Conservation (phyloP, 148 eudicot genomes). For the Silene uniflora region DNA sequence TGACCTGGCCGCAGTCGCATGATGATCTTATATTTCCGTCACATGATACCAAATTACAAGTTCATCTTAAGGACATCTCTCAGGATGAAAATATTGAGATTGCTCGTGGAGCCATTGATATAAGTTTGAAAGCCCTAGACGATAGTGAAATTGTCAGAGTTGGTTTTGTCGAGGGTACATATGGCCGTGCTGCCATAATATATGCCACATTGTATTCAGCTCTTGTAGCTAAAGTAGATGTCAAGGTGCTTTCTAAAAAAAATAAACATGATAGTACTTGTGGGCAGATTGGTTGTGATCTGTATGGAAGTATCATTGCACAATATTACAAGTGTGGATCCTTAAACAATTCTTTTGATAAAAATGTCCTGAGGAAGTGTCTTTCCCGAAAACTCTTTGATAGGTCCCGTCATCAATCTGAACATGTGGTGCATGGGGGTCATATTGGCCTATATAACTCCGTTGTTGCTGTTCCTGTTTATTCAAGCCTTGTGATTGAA, state of each 20-base stretch:
- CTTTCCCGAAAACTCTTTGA: neutral
- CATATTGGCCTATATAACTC: neutral
- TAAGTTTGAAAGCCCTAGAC: too few species aligned
- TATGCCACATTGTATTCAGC: conserved; percentile 3
- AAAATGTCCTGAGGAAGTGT: neutral
- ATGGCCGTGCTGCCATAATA: neutral
- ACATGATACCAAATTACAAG: too few species aligned
- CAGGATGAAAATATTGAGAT: too few species aligned
- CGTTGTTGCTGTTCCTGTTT: neutral
- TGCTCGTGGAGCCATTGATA: too few species aligned
- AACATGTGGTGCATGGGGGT: neutral
- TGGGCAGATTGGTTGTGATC: neutral
- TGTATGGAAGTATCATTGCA: neutral
- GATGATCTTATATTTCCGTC: too few species aligned
- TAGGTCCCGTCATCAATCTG: neutral
- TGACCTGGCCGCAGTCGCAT: too few species aligned
- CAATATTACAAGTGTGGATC: neutral
- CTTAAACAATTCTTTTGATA: neutral
- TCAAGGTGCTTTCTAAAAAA: neutral
- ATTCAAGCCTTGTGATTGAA: neutral
- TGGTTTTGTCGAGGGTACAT: too few species aligned
- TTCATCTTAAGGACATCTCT: too few species aligned
- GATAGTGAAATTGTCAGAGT: too few species aligned
- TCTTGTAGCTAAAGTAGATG: neutral
- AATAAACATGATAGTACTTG: too few species aligned